Conservation (phyloP, 2,329 filamentous ascomycete genomes). For the Alternaria panax region DNA sequence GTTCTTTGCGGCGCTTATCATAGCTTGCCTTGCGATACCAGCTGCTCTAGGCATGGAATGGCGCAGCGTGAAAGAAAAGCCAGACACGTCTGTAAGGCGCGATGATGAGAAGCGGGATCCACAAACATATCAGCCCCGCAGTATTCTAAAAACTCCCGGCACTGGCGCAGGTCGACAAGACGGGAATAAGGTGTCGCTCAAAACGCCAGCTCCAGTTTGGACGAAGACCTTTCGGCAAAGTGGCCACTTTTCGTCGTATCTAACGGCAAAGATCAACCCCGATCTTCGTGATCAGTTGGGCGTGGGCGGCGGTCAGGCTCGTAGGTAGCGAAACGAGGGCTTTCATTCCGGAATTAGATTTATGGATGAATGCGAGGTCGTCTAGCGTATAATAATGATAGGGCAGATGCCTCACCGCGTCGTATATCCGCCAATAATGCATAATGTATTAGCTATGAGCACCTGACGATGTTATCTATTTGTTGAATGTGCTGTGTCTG, state of each 20-base stretch:
- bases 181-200: neutral
- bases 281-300: slow-evolving; percentile 29
- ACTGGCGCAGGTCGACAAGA: neutral
- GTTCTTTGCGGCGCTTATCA: slow-evolving; percentile 66
- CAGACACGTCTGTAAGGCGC: neutral
- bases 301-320: neutral
- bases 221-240: slow-evolving; percentile 31
- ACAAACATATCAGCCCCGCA: neutral
- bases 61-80: slow-evolving; percentile 66
- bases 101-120: slow-evolving; percentile 23
- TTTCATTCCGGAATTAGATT: neutral
- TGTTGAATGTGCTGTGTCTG: neutral
- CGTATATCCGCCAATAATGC: slow-evolving; percentile 5
- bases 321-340: neutral
- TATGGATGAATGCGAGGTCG: slow-evolving; percentile 1
- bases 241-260: slow-evolving; percentile 33
- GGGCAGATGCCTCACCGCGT: neutral
- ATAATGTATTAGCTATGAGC: slow-evolving; percentile 1
- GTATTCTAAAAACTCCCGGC: slow-evolving; percentile 6
- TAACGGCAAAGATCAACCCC: slow-evolving; percentile 36
- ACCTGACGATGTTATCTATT: neutral
- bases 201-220: slow-evolving; percentile 22
- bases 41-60: slow-evolving; percentile 67
- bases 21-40: slow-evolving; percentile 62
- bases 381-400: slow-evolving; percentile 5